phyloP scores from a whole-genome alignment of 768 basidiomycete genomes.

The Lentinus brumalis region DNA sequence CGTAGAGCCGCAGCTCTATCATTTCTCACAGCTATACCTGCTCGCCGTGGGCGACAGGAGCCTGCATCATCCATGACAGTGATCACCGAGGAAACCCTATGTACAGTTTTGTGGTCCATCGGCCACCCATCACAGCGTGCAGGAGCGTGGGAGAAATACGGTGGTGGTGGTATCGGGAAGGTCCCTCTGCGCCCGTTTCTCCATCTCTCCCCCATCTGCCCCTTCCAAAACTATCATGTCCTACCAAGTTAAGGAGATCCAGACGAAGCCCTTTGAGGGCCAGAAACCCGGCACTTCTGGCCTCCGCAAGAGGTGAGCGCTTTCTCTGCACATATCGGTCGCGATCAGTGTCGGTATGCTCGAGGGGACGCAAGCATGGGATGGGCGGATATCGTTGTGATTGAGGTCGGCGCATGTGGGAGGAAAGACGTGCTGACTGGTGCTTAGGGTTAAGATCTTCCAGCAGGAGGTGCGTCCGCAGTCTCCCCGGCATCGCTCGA shows the following conservation, averaged over 20 bases:
- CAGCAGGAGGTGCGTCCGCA: conserved; percentile 75
- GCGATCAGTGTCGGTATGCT: conserved; percentile 17
- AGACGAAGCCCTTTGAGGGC: conserved; percentile 87
- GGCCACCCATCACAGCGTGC: too few species aligned
- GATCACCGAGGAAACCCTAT: too few species aligned
- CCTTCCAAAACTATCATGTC: conserved; percentile 40
- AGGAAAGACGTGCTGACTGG: conserved; percentile 10
- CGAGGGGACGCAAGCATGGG: too few species aligned
- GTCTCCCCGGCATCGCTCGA: conserved; percentile 4
- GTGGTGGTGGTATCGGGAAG: too few species aligned
- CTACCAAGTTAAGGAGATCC: conserved; percentile 60
- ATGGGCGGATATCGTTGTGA: too few species aligned
- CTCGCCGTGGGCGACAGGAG: too few species aligned
- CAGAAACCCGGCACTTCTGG: conserved; percentile 99
- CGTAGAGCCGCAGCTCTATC: too few species aligned
- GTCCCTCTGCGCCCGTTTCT: not conserved
- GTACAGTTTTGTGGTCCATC: too few species aligned
- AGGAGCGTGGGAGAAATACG: too few species aligned
- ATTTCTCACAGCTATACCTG: too few species aligned
- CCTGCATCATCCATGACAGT: too few species aligned
- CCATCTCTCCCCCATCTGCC: conserved; percentile 8
- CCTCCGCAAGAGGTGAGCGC: conserved; percentile 83
- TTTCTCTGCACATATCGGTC: conserved; percentile 6
- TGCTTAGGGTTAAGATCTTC: conserved; percentile 90
- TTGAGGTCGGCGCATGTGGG: too few species aligned